Evolutionary conservation across 1,284 basidiomycete species (phyloP).

Genomic region (Irpex sp.): DNA sequence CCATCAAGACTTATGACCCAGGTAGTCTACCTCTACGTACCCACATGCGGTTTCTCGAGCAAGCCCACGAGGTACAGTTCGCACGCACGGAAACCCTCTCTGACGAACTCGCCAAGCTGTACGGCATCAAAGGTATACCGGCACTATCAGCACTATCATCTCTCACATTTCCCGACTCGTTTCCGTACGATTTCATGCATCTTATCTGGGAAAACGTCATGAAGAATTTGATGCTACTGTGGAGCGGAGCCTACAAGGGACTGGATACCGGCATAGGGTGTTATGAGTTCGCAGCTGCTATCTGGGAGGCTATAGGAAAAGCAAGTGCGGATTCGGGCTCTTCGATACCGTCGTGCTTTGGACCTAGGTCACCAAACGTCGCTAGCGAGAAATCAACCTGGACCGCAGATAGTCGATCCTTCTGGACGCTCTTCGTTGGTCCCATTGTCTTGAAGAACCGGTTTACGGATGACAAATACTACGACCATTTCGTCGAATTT

Average conservation of each 20-base stretch:
- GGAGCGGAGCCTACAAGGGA: constrained; percentile 37
- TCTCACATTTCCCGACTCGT: constrained; percentile 35
- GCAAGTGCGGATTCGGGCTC: constrained; percentile 25
- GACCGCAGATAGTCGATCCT: constrained; percentile 31
- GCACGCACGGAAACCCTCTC: constrained; percentile 18
- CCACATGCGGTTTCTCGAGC: too few species aligned
- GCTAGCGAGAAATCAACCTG: constrained; percentile 21
- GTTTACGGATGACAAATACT: constrained; percentile 32
- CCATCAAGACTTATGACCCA: too few species aligned
- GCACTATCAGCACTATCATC: constrained; percentile 31
- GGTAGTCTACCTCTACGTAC: too few species aligned
- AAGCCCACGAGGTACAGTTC: constrained; percentile 30
- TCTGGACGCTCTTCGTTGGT: constrained; percentile 37
- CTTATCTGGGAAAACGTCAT: constrained; percentile 22
- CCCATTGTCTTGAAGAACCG: constrained; percentile 33
- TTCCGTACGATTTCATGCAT: constrained; percentile 44
- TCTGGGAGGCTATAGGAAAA: constrained; percentile 39
- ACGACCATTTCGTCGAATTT: constrained; percentile 39
- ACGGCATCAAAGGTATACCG: constrained; percentile 39
- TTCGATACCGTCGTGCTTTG: constrained; percentile 37
- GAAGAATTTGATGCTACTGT: constrained; percentile 35
- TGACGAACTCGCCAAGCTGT: constrained; percentile 31
- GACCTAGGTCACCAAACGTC: constrained; percentile 35
- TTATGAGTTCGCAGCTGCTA: constrained; percentile 26
- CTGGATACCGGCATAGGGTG: constrained; percentile 28